These are phyloP conservation scores for Leccinum fibrillosum DNA, from an alignment of 768 basidiomycete genomes.

Conservation along the genomic window DNA sequence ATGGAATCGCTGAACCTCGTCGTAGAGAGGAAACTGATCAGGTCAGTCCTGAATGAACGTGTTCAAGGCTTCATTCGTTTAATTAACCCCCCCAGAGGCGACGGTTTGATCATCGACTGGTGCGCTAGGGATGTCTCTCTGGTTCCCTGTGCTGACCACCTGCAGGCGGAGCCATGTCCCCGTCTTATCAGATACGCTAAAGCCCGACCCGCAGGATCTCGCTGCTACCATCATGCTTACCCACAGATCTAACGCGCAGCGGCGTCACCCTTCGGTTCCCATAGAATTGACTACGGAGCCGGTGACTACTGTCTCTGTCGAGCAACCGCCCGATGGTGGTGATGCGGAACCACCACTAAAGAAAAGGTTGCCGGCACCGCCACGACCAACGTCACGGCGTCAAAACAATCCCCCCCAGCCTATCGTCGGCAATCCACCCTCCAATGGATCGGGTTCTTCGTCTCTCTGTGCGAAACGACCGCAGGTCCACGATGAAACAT, in stretches of 20 bases:
- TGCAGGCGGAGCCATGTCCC: conserved; percentile 29
- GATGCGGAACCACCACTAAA: conserved; percentile 1
- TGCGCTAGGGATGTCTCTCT: conserved; percentile 1
- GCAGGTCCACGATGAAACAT: conserved; percentile 1
- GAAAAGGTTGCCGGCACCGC: conserved; percentile 20
- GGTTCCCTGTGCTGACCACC: not conserved
- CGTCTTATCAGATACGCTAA: conserved; percentile 32
- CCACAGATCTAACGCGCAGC: conserved; percentile 25
- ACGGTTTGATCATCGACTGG: conserved; percentile 32
- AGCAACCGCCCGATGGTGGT: not conserved
- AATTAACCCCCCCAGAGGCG: conserved; percentile 17
- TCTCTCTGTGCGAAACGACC: not conserved
- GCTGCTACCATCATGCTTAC: conserved; percentile 25
- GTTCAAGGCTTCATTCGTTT: not conserved
- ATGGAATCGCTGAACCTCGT: conserved; percentile 19
- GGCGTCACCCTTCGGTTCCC: not conserved
- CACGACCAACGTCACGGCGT: conserved; percentile 11
- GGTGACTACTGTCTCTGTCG: not conserved
- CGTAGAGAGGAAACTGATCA: conserved; percentile 25
- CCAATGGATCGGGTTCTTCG: not conserved
- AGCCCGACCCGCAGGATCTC: conserved; percentile 25
- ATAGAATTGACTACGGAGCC: not conserved
- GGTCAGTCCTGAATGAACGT: conserved; percentile 16
- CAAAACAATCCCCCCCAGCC: conserved; percentile 4
- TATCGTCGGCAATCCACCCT: not conserved